Conservation (phyloP, 1,284 basidiomycete species). For the Microbotryum intermedium region DNA sequence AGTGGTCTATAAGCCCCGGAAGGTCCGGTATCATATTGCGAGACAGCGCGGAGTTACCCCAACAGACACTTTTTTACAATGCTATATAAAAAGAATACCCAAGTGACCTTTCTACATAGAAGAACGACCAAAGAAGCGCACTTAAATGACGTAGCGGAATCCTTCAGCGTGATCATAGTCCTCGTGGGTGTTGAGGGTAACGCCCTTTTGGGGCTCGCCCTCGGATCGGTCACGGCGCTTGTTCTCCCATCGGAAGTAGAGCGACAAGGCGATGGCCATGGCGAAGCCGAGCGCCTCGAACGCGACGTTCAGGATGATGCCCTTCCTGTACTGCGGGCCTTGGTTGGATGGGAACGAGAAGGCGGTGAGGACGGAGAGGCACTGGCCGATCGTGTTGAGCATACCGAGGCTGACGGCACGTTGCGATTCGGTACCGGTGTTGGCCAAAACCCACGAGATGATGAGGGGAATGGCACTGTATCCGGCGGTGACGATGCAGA, state of each 20-base stretch:
- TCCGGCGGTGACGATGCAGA: constrained; percentile 40
- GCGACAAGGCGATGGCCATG: constrained; percentile 38
- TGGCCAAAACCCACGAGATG: constrained; percentile 38
- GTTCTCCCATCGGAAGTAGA: constrained; percentile 42
- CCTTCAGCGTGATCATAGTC: constrained; percentile 9
- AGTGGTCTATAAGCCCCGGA: too few relatives aligned
- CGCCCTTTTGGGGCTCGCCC: constrained; percentile 38
- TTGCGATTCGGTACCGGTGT: constrained; percentile 40
- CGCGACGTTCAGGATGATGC: constrained; percentile 42
- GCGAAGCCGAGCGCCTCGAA: constrained; percentile 41
- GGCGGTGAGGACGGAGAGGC: constrained; percentile 42
- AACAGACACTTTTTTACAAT: too few relatives aligned
- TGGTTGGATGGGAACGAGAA: constrained; percentile 42
- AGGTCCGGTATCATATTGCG: too few relatives aligned
- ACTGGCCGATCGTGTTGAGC: constrained; percentile 44
- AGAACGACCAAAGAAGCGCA: too few relatives aligned
- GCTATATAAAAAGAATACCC: too few relatives aligned
- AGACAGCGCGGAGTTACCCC: too few relatives aligned
- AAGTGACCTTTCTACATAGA: too few relatives aligned
- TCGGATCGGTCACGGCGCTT: constrained; percentile 39
- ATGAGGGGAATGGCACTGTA: constrained; percentile 37
- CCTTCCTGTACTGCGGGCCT: constrained; percentile 41
- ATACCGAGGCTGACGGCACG: constrained; percentile 43
- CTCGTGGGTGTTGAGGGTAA: constrained; percentile 25
- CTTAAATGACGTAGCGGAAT: too few relatives aligned